Evolutionary conservation across 345 rosid genomes (phyloP).

Genomic region (Salix suchowensis): DNA sequence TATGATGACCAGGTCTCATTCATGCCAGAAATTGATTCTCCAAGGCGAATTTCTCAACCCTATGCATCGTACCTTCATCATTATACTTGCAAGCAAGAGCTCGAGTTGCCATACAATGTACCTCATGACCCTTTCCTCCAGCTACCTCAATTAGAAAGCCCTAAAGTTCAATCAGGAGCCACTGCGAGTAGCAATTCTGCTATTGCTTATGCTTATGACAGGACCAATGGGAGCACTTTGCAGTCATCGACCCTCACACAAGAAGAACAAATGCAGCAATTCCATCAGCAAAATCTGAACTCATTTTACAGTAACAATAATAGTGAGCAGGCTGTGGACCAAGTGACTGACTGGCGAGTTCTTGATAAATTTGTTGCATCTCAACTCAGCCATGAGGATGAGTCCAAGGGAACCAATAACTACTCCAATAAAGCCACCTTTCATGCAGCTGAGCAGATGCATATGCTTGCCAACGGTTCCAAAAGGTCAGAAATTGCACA

Average conservation of each 20-base stretch:
- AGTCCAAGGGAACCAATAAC: constrained; percentile 31
- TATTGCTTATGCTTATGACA: constrained; percentile 39
- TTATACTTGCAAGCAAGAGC: constrained; percentile 78
- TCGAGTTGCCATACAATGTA: constrained; percentile 51
- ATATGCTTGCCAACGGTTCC: constrained; percentile 30
- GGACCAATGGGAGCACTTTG: constrained; percentile 48
- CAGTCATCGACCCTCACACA: constrained; percentile 55
- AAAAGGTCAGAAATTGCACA: constrained; percentile 49
- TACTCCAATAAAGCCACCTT: constrained; percentile 30
- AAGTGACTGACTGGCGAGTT: constrained; percentile 91
- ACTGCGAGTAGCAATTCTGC: constrained; percentile 43
- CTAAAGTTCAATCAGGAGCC: constrained; percentile 48
- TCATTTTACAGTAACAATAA: constrained; percentile 32
- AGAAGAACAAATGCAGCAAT: constrained; percentile 46
- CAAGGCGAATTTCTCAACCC: constrained; percentile 46
- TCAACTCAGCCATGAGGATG: constrained; percentile 85
- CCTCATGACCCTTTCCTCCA: constrained; percentile 60
- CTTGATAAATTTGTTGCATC: constrained; percentile 96
- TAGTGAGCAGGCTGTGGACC: constrained; percentile 58
- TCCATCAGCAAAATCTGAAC: constrained; percentile 48
- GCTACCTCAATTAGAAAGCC: constrained; percentile 80
- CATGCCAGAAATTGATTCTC: constrained; percentile 64
- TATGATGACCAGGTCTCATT: constrained; percentile 80
- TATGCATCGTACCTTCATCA: constrained; percentile 43
- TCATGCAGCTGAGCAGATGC: constrained; percentile 42